Evolutionary conservation across 2,329 filamentous ascomycete species (phyloP), one percentile per base, ranked within the genome.

Genomic region (Aspergillus neoniger): DNA sequence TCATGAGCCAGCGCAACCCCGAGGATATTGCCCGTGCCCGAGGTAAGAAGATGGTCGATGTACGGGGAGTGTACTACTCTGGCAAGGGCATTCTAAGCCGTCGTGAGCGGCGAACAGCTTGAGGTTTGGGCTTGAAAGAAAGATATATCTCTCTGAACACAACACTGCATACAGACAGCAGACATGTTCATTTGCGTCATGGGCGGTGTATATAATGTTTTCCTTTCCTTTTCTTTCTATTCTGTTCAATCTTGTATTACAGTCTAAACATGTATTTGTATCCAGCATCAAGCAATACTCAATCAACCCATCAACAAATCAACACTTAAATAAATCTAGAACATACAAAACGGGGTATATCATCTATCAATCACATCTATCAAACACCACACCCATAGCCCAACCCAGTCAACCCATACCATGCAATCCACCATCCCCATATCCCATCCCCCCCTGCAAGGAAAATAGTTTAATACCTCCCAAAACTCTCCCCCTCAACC

Each of bases 21-120:
- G 91, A 98, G 75, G 88, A 94, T 73, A 89, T 99, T 73, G 95
- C 95, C 59, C 85, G 91, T 53, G 94, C 92, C 55, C 82, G 93
- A 65, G 94, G 95, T 63, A 94, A 91, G 85, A 99, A 99, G 85
- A 76, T 99, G 73, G 92, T 99, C 36, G 95, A 99, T 81, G 91
- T 94, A 65, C 84, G 95, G 69, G 97, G 95, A 83, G 95, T 98
- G 72, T 99, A 99, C 81, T 98, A 97, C 79, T 92, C 91, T 55
- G 92, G 92, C 41, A 59, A 25, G 43, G 32, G 49, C 49, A 55
- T 48, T 28, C 17, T 8, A 28, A 28, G 25, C 25, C 25, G 25
- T 28, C 25, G 25, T 28, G 25, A 28, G 25, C 25, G 32, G 32
- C 32, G 32, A 36, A 28, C 25, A 28, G 32, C 32, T 36, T 36